phyloP scores from a whole-genome alignment of 768 basidiomycete genomes.

The Cystobasidiopsis lactophilus region DNA sequence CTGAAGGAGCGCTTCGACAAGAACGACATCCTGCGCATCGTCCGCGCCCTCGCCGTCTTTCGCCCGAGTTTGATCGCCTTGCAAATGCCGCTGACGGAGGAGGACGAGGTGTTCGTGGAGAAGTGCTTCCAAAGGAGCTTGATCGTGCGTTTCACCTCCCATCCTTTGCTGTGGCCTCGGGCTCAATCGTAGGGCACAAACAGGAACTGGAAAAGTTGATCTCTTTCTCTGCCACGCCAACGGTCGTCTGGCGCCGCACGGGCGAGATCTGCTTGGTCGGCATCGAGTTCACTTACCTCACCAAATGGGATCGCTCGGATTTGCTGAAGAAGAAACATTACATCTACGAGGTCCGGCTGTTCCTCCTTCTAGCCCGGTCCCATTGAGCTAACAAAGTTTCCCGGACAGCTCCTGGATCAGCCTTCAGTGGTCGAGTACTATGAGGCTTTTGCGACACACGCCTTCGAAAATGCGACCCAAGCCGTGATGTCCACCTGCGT shows the following conservation, averaged over 20 bases:
- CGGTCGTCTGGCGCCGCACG: slow-evolving; percentile 90
- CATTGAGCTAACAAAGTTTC: not conserved
- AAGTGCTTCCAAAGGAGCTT: slow-evolving; percentile 83
- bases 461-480: slow-evolving; percentile 80
- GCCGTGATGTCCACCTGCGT: slow-evolving; percentile 85
- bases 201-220: slow-evolving; percentile 94
- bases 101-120: slow-evolving; percentile 92
- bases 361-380: not conserved
- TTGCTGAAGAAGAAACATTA: slow-evolving; percentile 40
- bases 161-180: not conserved
- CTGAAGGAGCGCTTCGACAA: slow-evolving; percentile 65
- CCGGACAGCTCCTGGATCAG: slow-evolving; percentile 63
- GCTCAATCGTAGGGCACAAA: not conserved
- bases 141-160: slow-evolving; percentile 36
- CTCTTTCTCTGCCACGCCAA: slow-evolving; percentile 88
- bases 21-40: slow-evolving; percentile 80
- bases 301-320: slow-evolving; percentile 72
- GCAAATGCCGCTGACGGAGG: slow-evolving; percentile 89
- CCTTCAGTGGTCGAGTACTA: slow-evolving; percentile 86
- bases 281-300: slow-evolving; percentile 84
- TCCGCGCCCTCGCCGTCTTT: slow-evolving; percentile 80
- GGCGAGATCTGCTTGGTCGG: slow-evolving; percentile 95
- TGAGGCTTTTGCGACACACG: slow-evolving; percentile 90
- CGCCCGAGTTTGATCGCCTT: slow-evolving; percentile 90
- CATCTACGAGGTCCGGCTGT: slow-evolving; percentile 28